Conservation (phyloP, 306 rosid genomes). For the Bauhinia variegata region DNA sequence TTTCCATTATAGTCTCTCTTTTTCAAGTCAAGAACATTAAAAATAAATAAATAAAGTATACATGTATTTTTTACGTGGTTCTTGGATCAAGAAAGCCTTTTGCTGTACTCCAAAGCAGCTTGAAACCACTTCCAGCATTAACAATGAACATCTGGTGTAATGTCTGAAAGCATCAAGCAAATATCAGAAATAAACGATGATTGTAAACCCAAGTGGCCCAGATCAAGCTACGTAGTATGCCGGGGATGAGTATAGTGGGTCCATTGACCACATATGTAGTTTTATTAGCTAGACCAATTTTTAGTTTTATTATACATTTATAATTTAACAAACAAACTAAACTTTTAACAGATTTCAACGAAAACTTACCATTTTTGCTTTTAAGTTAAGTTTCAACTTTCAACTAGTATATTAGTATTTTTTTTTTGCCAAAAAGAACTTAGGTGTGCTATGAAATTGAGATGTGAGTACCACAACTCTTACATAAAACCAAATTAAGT, state of each 20-base stretch:
- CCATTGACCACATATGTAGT: not conserved
- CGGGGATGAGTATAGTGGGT: slow-evolving; percentile 2
- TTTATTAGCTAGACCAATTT: too few relatives aligned
- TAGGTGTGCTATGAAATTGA: too few relatives aligned
- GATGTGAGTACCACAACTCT: too few relatives aligned
- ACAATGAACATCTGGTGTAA: slow-evolving; percentile 94
- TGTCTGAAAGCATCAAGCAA: slow-evolving; percentile 65
- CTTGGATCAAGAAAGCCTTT: slow-evolving; percentile 92
- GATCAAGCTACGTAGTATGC: slow-evolving; percentile 4
- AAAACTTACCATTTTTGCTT: too few relatives aligned
- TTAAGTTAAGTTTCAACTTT: too few relatives aligned
- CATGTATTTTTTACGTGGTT: slow-evolving; percentile 92
- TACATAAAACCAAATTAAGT: too few relatives aligned
- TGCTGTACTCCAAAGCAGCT: slow-evolving; percentile 81
- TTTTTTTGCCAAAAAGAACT: too few relatives aligned
- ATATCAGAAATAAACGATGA: slow-evolving; percentile 42
- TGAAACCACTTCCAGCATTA: slow-evolving; percentile 93
- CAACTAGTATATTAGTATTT: too few relatives aligned
- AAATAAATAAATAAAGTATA: slow-evolving; percentile 39
- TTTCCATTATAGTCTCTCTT: slow-evolving; percentile 26
- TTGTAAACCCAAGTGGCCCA: slow-evolving; percentile 12
- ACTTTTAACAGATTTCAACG: too few relatives aligned
- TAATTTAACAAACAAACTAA: too few relatives aligned
- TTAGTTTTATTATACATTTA: too few relatives aligned
- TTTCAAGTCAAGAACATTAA: slow-evolving; percentile 41